Base-by-base conservation (phyloP, 129 eudicot genomes). In the Flaveria ramosissima region DNA sequence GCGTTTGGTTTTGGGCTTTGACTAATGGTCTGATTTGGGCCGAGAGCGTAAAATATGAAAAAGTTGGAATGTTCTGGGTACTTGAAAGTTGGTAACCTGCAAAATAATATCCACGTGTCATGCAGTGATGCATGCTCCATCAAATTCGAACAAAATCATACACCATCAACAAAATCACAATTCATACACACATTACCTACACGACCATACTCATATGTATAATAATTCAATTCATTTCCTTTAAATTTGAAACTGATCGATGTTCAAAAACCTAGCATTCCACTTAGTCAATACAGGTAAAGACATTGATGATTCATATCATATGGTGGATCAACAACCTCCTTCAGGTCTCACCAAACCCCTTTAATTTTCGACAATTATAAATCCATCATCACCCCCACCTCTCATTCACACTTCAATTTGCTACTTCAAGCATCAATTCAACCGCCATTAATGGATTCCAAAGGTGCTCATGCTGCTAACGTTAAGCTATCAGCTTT, bases 201-300 rank as follows among this genome's bases (percentile, higher is more conserved):
- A 26, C 17, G 6, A 8, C 9, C 59, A 15, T 7, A 16, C 59
- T 4, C 4, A 16, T 5, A 12, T 10, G n/a, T n/a, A n/a, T n/a
- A n/a, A n/a, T n/a, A n/a, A n/a, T n/a, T n/a, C n/a, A n/a, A n/a
- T n/a, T n/a, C n/a, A n/a, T 12, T 24, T 61, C 17, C 42, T 61
- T 61, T 30, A 24, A 60, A 60, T 4, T 4, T 1, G 39, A 41
- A 47, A 50, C 41, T 19, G 14, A 23, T 47, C 2, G 0, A 62
- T 52, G 78, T 65, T 10, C 24, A 16, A 80, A 64, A 80, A 80
- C 62, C 63, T 65, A 68, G 62, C 62, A 79, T 73, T 74, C 52
- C 42, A 68, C 10, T 74, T 80, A 80, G 84, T 80, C 84, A 80
- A 80, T 9, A 80, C 75, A 80, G 84, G 84, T 80, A 39, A 68